Evolutionary conservation across 1,284 basidiomycete genomes (phyloP), one percentile per base, ranked within the genome.

Genomic region (Exobasidium cylindrosporum): DNA sequence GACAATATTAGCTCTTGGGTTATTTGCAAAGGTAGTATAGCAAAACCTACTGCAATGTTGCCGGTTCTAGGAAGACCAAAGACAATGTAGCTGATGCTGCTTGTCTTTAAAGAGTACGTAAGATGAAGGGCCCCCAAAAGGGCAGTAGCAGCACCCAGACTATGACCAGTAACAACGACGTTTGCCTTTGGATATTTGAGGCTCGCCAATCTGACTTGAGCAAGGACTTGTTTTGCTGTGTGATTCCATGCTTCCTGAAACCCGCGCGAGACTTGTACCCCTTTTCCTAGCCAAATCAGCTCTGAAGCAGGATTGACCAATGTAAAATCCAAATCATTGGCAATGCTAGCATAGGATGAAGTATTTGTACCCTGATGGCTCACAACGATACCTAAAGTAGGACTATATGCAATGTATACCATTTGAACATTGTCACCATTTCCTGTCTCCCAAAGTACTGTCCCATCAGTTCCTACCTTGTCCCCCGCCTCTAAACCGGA

Each of bases 331-430:
- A 53, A 17, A 53, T 53, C 49, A 31, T 53, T n/a, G 14, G 14
- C 49, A 24, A 53, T 53, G 2, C n/a, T 21, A 53, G 14, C 17
- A 53, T 21, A 17, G 14, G 17, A 17, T 17, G 49, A 53, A 4
- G 49, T 53, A 14, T 53, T 53, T 28, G 49, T 53, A 28, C 49
- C 49, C 28, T 53, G 49, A 31, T 53, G 28, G 24, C n/a, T n/a
- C 4, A 53, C 30, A 17, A 53, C 28, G 3, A 53, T 17, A 31
- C 49, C 49, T 10, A 21, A n/a, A 4, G 30, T 17, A 28, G 24
- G 24, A 17, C 17, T n/a, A 31, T 53, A 24, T 4, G 49, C 49
- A 28, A 53, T 14, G 28, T 53, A 53, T n/a, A 31, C 49, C 17
- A 14, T 14, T 28, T 28, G 49, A 14, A 53, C 24, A 17, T 31